Conservation (phyloP, 345 rosid genomes). For the Angophora floribunda region DNA sequence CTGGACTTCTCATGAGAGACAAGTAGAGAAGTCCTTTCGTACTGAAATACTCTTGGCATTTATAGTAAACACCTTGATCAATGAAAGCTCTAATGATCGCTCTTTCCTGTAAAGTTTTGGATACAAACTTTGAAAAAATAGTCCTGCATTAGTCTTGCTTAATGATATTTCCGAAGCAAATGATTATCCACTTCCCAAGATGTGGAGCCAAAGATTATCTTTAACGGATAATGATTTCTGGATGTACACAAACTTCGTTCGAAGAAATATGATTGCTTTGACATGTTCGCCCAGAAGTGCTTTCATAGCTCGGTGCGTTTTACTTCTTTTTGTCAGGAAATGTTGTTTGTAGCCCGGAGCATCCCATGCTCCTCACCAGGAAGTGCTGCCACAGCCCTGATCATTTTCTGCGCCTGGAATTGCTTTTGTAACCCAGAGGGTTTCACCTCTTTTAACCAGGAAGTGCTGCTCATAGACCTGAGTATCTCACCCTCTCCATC, state of each 20-base stretch:
- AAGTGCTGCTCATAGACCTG: not conserved
- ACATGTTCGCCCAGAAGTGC: not conserved
- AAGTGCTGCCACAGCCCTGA: not conserved
- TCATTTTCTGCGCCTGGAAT: not conserved
- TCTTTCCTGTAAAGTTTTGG: not conserved
- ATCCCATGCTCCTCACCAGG: not conserved
- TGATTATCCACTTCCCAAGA: not conserved
- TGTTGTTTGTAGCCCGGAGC: not conserved
- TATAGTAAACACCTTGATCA: not conserved
- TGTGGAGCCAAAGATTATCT: not conserved
- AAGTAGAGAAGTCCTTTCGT: not conserved
- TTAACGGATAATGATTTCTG: not conserved
- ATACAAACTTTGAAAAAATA: not conserved
- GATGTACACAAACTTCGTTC: not conserved
- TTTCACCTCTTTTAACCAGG: not conserved
- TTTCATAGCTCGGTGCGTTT: not conserved
- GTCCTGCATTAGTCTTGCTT: not conserved
- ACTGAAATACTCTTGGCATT: not conserved
- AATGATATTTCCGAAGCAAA: not conserved
- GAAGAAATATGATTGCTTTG: not conserved
- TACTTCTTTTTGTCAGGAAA: not conserved
- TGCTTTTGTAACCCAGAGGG: not conserved
- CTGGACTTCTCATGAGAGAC: no score
- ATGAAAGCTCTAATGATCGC: not conserved
- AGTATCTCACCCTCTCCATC: not conserved